Base-by-base conservation (phyloP, 2,329 filamentous ascomycete genomes). In the Chaetomiaceae sp. region DNA sequence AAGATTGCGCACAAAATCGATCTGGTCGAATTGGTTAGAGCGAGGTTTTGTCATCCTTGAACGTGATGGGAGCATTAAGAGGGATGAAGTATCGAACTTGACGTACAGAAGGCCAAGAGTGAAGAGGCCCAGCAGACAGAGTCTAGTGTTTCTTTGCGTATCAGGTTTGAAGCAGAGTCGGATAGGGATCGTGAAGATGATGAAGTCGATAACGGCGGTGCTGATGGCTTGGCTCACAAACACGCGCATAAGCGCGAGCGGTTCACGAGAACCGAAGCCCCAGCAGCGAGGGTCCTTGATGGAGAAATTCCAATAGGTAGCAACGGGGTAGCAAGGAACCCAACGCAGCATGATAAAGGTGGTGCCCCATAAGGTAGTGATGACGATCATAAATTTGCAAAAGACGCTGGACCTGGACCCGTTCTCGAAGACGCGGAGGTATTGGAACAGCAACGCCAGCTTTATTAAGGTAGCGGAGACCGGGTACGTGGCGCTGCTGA, bases 401-500 rank as follows among this genome's bases (percentile, higher is more conserved):
- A 59, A 43, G 13, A 58, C 52, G 6, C 47, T 51, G 1, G 44
- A 21, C 8, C 54, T 38, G 8, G 55, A 52, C 18, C 53, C 58
- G 6, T 23, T 36, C n/a, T 41, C 27, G 46, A 63, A 61, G 30
- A 65, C 48, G 14, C 61, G 63, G 5, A 64, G 58, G 27, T 61
- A 65, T n/a, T 65, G 62, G 44, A 61, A 61, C 14, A 65, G 58
- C 4, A 64, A 48, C 9, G 58, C 56, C 7, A 62, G 51, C 32
- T 64, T 65, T 46, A 65, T 61, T 25, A 61, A 55, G 16, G 61
- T 53, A 10, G 59, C 56, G 23, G 61, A 51, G 43, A 55, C 58
- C 30, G 56, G 57, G 52, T 66, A 66, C 0, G 57, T 56, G 6
- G 61, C 45, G 46, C 61, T 62, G 5, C 56, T 60, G 13, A 60